Evolutionary conservation across 805 yeast genomes (phyloP).

Genomic region (Suhomyces tanzawaensis): DNA sequence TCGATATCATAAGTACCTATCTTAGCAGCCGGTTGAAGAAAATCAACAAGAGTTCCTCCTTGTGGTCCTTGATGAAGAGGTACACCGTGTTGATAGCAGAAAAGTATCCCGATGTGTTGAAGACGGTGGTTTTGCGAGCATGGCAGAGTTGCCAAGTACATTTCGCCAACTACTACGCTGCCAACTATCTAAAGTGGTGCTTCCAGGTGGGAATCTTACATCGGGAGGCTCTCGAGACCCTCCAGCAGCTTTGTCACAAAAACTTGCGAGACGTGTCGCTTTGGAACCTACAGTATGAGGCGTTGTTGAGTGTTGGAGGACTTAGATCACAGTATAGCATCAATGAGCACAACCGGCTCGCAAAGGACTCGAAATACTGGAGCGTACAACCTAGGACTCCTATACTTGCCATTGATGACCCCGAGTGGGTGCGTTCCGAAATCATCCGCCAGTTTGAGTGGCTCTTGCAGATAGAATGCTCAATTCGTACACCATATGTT

Average conservation of each 20-base stretch:
- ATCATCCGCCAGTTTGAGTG: slow-evolving; percentile 11
- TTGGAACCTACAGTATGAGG: slow-evolving; percentile 12
- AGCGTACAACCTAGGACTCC: too few relatives aligned
- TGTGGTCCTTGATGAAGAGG: slow-evolving; percentile 36
- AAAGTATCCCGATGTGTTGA: background rate
- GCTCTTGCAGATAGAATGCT: slow-evolving; percentile 14
- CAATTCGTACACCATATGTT: slow-evolving; percentile 10
- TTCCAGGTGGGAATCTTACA: background rate
- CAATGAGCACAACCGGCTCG: slow-evolving; percentile 8
- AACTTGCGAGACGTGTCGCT: slow-evolving; percentile 17
- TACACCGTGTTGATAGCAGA: slow-evolving; percentile 11
- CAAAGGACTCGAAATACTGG: background rate
- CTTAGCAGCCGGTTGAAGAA: slow-evolving; percentile 26
- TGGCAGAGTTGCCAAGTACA: slow-evolving; percentile 33
- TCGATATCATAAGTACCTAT: slow-evolving; percentile 32
- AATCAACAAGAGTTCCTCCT: slow-evolving; percentile 39
- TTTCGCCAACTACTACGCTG: slow-evolving; percentile 40
- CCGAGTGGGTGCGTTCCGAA: too few relatives aligned
- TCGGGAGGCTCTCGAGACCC: background rate
- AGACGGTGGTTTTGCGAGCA: slow-evolving; percentile 13
- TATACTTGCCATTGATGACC: too few relatives aligned
- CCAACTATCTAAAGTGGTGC: slow-evolving; percentile 31
- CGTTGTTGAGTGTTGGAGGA: slow-evolving; percentile 6
- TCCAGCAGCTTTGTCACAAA: slow-evolving; percentile 9
- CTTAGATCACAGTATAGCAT: background rate